These are phyloP conservation scores for Saprolegnia parasitica DNA, from an alignment of 352 stramenopile genomes.

Conservation along the genomic window DNA sequence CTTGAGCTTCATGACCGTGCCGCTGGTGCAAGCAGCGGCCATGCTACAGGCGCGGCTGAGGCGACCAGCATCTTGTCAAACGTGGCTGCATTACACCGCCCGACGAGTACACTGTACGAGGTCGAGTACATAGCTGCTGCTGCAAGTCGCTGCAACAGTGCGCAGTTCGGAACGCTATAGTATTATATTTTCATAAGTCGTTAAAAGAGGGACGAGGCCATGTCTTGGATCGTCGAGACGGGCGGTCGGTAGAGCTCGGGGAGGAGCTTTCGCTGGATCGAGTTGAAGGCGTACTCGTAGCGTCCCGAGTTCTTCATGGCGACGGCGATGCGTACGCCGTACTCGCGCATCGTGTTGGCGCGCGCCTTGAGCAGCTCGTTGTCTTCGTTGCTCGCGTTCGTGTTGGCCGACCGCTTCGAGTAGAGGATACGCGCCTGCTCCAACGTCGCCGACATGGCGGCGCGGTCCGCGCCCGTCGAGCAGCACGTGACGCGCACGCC, in stretches of 20 bases:
- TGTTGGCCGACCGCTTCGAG: conserved; percentile 28
- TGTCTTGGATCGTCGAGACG: conserved; percentile 87
- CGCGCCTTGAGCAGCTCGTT: conserved; percentile 83
- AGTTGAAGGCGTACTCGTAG: conserved; percentile 96
- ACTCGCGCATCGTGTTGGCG: conserved; percentile 81
- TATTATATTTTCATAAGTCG: neutral
- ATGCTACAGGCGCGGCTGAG: too few species aligned
- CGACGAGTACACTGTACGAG: too few species aligned
- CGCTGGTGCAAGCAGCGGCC: too few species aligned
- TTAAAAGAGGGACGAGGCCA: conserved; percentile 75
- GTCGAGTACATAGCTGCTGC: too few species aligned
- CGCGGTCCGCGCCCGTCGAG: conserved; percentile 96
- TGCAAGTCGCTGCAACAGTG: too few species aligned
- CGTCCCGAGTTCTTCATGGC: conserved; percentile 82
- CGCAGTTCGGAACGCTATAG: too few species aligned
- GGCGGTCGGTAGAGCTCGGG: conserved; percentile 91
- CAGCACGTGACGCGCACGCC: conserved; percentile 93
- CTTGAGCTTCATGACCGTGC: too few species aligned
- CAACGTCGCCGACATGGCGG: conserved; percentile 95
- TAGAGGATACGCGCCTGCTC: conserved; percentile 89
- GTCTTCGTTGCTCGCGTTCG: conserved; percentile 40
- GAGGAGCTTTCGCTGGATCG: conserved; percentile 96
- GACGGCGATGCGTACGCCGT: conserved; percentile 74
- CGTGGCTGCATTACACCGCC: too few species aligned
- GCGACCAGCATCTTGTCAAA: too few species aligned